Base-by-base conservation (phyloP, 2,329 filamentous ascomycete species). In the Botrytis pseudocinerea region DNA sequence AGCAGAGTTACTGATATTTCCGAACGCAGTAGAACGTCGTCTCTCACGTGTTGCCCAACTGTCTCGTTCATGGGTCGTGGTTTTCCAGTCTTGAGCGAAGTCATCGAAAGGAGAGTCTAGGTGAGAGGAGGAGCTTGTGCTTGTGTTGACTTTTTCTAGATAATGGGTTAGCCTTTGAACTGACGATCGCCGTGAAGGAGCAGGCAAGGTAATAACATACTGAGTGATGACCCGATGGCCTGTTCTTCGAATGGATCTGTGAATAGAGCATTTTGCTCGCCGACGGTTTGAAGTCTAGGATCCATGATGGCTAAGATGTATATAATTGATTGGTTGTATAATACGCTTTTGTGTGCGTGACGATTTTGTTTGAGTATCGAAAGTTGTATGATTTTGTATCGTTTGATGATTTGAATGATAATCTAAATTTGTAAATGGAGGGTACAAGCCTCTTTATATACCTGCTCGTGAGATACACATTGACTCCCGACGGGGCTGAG, bases 1-100 rank as follows among this genome's bases (percentile, higher is more conserved):
- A 46, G 71, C 28, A 10, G 71, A 9, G n/a, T 70, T 73, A 28
- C 28, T 70, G 16, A 73, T 8, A 4, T 62, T 63, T 40, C 32
- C 71, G 8, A 73, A 73, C 20, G 64, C 42, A 42, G 65, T 73
- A 18, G 71, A 73, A 6, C 65, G 42, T 40, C 71, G 54, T 40
- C 71, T 59, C 42, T 73, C 71, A 4, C 65, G 51, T 18, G 35
- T 61, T 0, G 71, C 71, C 64, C 64, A 73, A 22, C 32, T 62
- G 35, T 73, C 44, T 22, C 65, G 35, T 14, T 69, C 64, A n/a
- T 62, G 64, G 18, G 65, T 70, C 1, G n/a, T 54, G 4, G 38
- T 70, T 7, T 28, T 73, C 71, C 71, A 73, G 9, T 73, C 71
- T 73, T 73, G 71, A n/a, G 61, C 64, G 38, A 62, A 73, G 9